A percentile compares a stretch with the other conserved stretches of the same genome.
phyloP scores from a whole-genome alignment of 495 filamentous ascomycete species.

The Neurospora sp. region DNA sequence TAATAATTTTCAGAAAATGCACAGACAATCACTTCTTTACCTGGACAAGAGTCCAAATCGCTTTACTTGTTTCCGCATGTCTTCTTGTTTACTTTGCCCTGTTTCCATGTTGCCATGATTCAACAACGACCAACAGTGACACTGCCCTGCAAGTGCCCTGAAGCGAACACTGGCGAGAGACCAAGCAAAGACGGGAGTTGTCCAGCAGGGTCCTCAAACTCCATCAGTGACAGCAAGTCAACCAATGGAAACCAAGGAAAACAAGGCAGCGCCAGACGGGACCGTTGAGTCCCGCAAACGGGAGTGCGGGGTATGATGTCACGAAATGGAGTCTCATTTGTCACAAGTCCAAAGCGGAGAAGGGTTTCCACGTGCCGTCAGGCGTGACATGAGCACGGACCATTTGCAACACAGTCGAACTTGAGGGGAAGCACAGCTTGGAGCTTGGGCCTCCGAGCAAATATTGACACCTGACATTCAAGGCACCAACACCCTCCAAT shows the following conservation, averaged over 20 bases:
- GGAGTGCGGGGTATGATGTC: neutral
- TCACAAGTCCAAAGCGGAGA: neutral
- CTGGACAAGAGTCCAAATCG: neutral
- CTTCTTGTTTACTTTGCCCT: neutral
- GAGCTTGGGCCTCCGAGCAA: neutral
- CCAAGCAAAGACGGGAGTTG: neutral
- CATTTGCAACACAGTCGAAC: neutral
- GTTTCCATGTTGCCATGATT: neutral
- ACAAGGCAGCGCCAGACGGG: neutral
- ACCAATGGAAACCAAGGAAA: too few relatives aligned
- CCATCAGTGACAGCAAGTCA: neutral
- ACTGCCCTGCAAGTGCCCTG: neutral
- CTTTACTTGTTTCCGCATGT: neutral
- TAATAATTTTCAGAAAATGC: too few relatives aligned
- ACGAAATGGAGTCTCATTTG: neutral
- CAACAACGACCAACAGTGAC: neutral
- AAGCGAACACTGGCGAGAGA: neutral
- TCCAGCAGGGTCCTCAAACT: neutral
- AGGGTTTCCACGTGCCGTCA: neutral
- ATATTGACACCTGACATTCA: slow-evolving; percentile 5
- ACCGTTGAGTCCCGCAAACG: neutral
- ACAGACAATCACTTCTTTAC: neutral
- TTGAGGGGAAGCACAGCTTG: neutral
- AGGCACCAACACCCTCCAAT: slow-evolving; percentile 3
- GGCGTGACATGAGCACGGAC: neutral